Evolutionary conservation across 129 eudicot genomes (phyloP).

Genomic region (Deinandra increscens): DNA sequence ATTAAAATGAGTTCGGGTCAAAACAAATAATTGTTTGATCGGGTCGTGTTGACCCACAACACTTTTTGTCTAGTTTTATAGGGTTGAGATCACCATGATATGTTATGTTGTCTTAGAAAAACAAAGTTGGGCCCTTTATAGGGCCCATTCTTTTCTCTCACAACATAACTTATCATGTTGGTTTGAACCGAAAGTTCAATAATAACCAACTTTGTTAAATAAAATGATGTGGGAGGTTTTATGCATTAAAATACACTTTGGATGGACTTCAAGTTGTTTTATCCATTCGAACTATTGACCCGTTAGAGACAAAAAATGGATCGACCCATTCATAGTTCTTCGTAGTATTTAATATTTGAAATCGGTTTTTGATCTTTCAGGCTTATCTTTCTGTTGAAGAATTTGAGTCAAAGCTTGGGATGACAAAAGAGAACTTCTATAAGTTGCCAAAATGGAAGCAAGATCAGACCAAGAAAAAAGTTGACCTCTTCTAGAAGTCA

Average conservation of each 20-base stretch:
- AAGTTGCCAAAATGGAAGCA: conserved; percentile 90
- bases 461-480: conserved; percentile 68
- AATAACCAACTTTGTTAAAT: background rate
- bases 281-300: background rate
- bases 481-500: conserved; percentile 57
- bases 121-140: background rate
- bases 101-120: background rate
- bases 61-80: background rate
- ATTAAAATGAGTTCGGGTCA: background rate
- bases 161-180: background rate
- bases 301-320: too few species aligned
- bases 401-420: conserved; percentile 53
- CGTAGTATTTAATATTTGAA: background rate
- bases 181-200: background rate
- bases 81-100: background rate
- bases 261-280: background rate
- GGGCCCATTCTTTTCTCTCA: background rate
- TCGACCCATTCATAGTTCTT: background rate
- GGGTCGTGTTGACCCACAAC: background rate
- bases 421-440: conserved; percentile 63
- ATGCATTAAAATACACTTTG: background rate
- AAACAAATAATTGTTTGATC: background rate
- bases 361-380: conserved; percentile 32
- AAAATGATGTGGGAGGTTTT: background rate
- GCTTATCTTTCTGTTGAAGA: conserved; percentile 78